Evolutionary conservation across 2,329 filamentous ascomycete genomes (phyloP), one percentile per base, ranked within the genome.

Genomic region (Fusarium globosum): DNA sequence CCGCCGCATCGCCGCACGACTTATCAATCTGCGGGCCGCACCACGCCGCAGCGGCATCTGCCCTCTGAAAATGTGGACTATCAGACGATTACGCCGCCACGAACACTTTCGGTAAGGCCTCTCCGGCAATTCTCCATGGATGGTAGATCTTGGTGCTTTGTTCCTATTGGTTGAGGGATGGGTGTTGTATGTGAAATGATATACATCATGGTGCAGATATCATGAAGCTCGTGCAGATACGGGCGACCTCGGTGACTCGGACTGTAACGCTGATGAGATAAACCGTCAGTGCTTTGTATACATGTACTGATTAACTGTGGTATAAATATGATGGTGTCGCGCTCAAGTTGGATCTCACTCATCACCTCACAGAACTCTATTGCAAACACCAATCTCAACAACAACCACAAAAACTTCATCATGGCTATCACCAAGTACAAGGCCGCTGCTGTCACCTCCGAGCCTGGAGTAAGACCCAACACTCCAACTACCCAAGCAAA

Each of bases 341-440:
- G 9, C 2, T 35, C 48, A 26, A 16, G 7, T 28, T 35, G 7
- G 3, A 0, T 36, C n/a, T 56, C 41, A 43, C 28, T 36, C 38
- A 23, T 33, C 43, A 55, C 10, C 26, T 42, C n/a, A 35, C 41
- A 63, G 11, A 68, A 36, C 18, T 28, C 30, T 33, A 63, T 28
- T 8, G 8, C 18, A 28, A 43, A 16, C 16, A 55, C 35, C 21
- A 51, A 7, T 23, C 26, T 20, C n/a, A 39, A 36, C 26, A 43
- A 36, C 14, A 6, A 26, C 26, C 14, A 46, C 36, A 42, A 4
- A 8, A 15, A 6, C 20, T 21, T 36, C 61, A 70, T 28, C 4
- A 76, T 76, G 73, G 71, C 60, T 60, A 76, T 76, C 51, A 73
- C 72, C 42, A 76, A 76, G 72, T 76, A 76, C 64, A 76, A 76